Evolutionary conservation across 805 yeast species (phyloP).

Genomic region (Candida awuae): DNA sequence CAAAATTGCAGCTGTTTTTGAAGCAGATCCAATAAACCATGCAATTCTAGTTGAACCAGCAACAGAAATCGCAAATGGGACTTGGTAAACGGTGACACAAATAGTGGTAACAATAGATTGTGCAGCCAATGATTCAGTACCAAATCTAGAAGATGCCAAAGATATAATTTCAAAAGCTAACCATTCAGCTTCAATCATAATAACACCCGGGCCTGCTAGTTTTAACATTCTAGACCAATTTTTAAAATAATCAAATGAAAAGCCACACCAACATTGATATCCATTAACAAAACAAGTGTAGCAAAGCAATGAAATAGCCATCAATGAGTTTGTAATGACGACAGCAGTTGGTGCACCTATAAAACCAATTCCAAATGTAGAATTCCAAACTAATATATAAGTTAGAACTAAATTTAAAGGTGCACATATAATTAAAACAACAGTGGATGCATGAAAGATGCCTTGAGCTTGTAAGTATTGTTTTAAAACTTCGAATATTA

Average conservation of each 20-base stretch:
- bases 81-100: slow-evolving; percentile 43
- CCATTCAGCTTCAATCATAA: slow-evolving; percentile 56
- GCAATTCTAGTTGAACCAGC: slow-evolving; percentile 53
- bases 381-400: slow-evolving; percentile 37
- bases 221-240: slow-evolving; percentile 38
- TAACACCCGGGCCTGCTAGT: slow-evolving; percentile 47
- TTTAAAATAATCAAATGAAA: slow-evolving; percentile 33
- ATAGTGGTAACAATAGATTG: slow-evolving; percentile 41
- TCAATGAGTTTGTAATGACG: slow-evolving; percentile 47
- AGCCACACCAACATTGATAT: slow-evolving; percentile 47
- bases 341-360: slow-evolving; percentile 55
- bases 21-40: slow-evolving; percentile 40
- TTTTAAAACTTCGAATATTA: slow-evolving; percentile 48
- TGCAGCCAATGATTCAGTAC: slow-evolving; percentile 46
- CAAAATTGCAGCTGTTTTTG: slow-evolving; percentile 30
- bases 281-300: slow-evolving; percentile 37
- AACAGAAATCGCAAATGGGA: slow-evolving; percentile 52
- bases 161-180: slow-evolving; percentile 51
- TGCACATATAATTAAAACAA: slow-evolving; percentile 44
- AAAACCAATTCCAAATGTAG: slow-evolving; percentile 41
- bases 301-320: slow-evolving; percentile 39
- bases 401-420: slow-evolving; percentile 46
- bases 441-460: slow-evolving; percentile 47
- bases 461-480: slow-evolving; percentile 53
- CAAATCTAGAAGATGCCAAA: slow-evolving; percentile 45